Evolutionary conservation across 169 alveolate species (phyloP), one percentile per base, ranked within the genome.

Genomic region (Cryptosporidium sp.): DNA sequence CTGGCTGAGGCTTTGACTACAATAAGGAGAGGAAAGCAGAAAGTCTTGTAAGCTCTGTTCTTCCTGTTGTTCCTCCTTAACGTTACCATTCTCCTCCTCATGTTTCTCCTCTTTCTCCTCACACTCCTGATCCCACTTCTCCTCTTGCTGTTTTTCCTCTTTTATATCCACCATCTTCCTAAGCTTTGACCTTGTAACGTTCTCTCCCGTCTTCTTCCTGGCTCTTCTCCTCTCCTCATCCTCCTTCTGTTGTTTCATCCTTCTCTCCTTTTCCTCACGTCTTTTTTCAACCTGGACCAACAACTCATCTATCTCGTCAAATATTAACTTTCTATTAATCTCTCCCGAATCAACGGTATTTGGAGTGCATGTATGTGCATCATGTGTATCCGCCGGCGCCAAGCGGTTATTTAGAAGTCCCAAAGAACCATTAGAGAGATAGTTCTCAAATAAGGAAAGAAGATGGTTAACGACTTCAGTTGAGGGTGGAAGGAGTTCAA

Each of bases 241-340:
- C 69, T 71, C 71, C 26, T 39, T 71, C 37, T 62, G 21, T 65
- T 48, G 10, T 14, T 8, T 35, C 31, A 37, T 2, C 48, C 50
- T 37, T 10, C 21, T n/a, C 18, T n/a, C 26, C 71, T 65, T 51
- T 65, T 65, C 50, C 26, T 37, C 71, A 3, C 35, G 14, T 55
- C 7, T 26, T 26, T 26, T 55, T n/a, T 55, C 67, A 1, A 55
- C 16, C 35, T 55, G 67, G 7, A n/a, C 50, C 71, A 73, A 52
- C 23, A 73, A 37, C 1, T 52, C 55, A 41, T 73, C 86, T 14
- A 73, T 52, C 35, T 73, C 71, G 31, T 73, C 86, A 41, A 73
- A 73, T 59, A 73, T 18, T 70, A 70, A 14, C 26, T 21, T 16
- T 9, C 37, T 23, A 12, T 51, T 70, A 43, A 45, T 26, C 1